Percentiles rank a stretch among this genome's conserved stretches.
These are phyloP conservation scores for Aechmea fasciata DNA, from an alignment of 176 grass and related monocot species.

Conservation along the genomic window DNA sequence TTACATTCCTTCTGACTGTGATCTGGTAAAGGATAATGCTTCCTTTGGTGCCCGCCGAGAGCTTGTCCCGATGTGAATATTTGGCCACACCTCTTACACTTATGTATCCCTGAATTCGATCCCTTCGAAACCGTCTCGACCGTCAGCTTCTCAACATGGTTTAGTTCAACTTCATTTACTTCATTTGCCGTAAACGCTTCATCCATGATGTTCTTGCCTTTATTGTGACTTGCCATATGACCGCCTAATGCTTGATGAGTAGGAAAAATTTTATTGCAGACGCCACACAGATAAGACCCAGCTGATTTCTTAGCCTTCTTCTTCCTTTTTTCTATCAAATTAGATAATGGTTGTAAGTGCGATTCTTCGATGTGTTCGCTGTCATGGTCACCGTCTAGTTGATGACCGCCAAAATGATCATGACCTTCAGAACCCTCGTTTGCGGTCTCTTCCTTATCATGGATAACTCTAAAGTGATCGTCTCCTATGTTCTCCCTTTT, in stretches of 20 bases:
- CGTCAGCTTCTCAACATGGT: background rate
- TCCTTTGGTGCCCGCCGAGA: conserved; percentile 11
- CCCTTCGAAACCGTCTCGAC: background rate
- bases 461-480: too few species aligned
- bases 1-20: background rate
- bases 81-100: background rate
- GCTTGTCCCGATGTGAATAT: conserved; percentile 4
- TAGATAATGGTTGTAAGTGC: too few species aligned
- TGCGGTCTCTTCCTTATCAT: too few species aligned
- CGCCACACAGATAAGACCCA: background rate
- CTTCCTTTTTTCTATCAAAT: background rate
- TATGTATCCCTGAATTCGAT: background rate
- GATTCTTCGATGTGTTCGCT: too few species aligned
- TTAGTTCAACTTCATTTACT: background rate
- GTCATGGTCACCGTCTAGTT: background rate
- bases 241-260: conserved; percentile 13
- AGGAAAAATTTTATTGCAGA: background rate
- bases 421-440: background rate
- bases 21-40: conserved; percentile 1
- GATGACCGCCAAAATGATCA: background rate
- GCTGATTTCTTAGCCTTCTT: background rate
- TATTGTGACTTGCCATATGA: conserved; percentile 1
- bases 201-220: background rate
- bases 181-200: background rate
- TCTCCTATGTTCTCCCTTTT: too few species aligned